A percentile compares a stretch with the other conserved stretches of the same genome.
These are phyloP conservation scores for Aspergillus biplanus DNA, from an alignment of 495 filamentous ascomycete genomes.

Conservation along the genomic window DNA sequence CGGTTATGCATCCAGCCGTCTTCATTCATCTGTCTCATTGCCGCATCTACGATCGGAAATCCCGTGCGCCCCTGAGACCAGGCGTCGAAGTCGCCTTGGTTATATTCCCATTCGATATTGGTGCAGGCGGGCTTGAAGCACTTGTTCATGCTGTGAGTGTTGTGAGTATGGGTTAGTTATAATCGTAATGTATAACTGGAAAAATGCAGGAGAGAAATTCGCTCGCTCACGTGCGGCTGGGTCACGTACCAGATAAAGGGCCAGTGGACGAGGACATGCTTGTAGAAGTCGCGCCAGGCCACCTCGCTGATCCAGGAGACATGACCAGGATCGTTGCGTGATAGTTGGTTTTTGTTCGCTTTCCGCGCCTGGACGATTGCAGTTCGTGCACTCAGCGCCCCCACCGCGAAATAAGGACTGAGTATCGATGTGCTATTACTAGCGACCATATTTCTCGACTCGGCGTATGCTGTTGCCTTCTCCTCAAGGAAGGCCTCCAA, in stretches of 20 bases:
- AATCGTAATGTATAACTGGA: not conserved
- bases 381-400: conserved; percentile 77
- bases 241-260: conserved; percentile 77
- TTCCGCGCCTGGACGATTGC: conserved; percentile 68
- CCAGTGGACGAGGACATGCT: conserved; percentile 84
- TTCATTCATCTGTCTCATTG: conserved; percentile 79
- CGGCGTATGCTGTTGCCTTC: conserved; percentile 63
- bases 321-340: conserved; percentile 70
- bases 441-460: conserved; percentile 63
- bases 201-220: conserved; percentile 15
- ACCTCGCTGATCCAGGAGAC: conserved; percentile 83
- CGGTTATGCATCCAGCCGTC: conserved; percentile 91
- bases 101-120: conserved; percentile 82
- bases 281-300: conserved; percentile 93
- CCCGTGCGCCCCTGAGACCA: conserved; percentile 84
- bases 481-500: conserved; percentile 73
- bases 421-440: conserved; percentile 68
- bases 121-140: conserved; percentile 89
- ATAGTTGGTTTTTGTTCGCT: conserved; percentile 70
- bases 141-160: conserved; percentile 77
- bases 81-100: conserved; percentile 63
- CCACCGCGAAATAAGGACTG: conserved; percentile 78
- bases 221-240: not conserved
- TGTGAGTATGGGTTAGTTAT: not conserved
- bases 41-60: conserved; percentile 87